These are phyloP conservation scores for Hymenoscyphus fraxineus DNA, from an alignment of 2,329 filamentous ascomycete species.

Conservation along the genomic window DNA sequence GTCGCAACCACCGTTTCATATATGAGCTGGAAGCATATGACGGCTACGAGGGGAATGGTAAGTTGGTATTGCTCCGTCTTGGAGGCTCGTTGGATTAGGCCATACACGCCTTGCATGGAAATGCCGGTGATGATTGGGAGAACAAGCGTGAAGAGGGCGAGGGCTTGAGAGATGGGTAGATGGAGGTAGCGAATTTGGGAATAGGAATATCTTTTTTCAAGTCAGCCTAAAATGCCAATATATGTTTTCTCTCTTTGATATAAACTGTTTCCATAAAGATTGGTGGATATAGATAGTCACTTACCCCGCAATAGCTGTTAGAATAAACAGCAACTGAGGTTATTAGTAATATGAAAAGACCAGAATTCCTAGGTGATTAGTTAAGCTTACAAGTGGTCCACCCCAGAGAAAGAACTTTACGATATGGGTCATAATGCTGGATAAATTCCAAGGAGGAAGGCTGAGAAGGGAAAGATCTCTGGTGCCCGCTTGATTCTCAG, in stretches of 20 bases:
- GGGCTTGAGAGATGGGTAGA: constrained; percentile 31
- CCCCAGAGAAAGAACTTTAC: constrained; percentile 19
- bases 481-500: not conserved
- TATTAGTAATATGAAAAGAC: constrained; percentile 14
- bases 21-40: constrained; percentile 33
- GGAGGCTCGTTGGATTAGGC: constrained; percentile 23
- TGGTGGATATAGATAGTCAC: not conserved
- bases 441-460: not conserved
- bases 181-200: constrained; percentile 29
- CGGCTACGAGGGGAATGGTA: constrained; percentile 29
- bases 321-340: constrained; percentile 24
- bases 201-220: constrained; percentile 28
- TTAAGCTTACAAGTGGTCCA: constrained; percentile 26
- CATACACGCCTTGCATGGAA: constrained; percentile 26
- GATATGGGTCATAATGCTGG: constrained; percentile 15
- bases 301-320: constrained; percentile 32
- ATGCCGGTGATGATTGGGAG: constrained; percentile 32
- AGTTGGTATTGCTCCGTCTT: constrained; percentile 27
- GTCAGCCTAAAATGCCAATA: not conserved
- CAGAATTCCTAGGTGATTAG: not conserved
- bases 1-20: constrained; percentile 34
- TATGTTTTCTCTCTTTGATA: not conserved
- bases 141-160: constrained; percentile 30
- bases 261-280: too few relatives aligned
- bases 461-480: not conserved